Conservation (phyloP, 2,329 filamentous ascomycete genomes). For the Colletotrichum limetticola region DNA sequence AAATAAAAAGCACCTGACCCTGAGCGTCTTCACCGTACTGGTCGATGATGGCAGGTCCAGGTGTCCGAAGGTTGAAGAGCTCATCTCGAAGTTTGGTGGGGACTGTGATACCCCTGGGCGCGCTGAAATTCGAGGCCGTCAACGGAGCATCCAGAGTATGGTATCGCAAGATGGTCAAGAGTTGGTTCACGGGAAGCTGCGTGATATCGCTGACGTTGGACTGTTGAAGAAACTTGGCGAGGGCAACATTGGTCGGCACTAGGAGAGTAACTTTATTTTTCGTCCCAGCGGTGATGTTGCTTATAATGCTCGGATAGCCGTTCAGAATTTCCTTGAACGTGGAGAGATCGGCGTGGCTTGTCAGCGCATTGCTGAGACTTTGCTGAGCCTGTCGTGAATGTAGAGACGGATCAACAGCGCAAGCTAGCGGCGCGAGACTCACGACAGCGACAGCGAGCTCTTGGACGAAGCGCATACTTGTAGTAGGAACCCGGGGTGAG, state of each 20-base stretch:
- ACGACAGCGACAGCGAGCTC: not conserved
- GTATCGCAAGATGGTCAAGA: conserved; percentile 50
- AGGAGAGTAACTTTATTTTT: conserved; percentile 23
- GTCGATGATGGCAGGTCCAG: conserved; percentile 25
- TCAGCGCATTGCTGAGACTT: conserved; percentile 16
- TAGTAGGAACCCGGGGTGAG: not conserved
- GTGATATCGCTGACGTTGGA: conserved; percentile 41
- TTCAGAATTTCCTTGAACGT: conserved; percentile 23
- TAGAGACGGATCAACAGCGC: not conserved
- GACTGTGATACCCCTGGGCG: conserved; percentile 33
- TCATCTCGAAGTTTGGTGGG: conserved; percentile 37
- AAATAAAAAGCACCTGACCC: conserved; percentile 38
- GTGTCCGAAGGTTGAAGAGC: conserved; percentile 36
- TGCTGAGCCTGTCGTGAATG: not conserved
- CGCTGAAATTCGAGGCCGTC: conserved; percentile 33
- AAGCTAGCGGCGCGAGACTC: not conserved
- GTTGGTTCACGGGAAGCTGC: conserved; percentile 46
- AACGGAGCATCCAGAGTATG: conserved; percentile 37
- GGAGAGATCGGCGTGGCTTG: conserved; percentile 19
- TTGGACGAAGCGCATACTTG: conserved; percentile 9
- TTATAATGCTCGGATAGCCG: conserved; percentile 14
- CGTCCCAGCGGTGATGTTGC: not conserved
- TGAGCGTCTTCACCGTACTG: conserved; percentile 33
- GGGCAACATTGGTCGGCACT: conserved; percentile 29
- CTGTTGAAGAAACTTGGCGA: conserved; percentile 16